Conservation (phyloP, 495 filamentous ascomycete genomes). For the Rhizodiscina lignyota region DNA sequence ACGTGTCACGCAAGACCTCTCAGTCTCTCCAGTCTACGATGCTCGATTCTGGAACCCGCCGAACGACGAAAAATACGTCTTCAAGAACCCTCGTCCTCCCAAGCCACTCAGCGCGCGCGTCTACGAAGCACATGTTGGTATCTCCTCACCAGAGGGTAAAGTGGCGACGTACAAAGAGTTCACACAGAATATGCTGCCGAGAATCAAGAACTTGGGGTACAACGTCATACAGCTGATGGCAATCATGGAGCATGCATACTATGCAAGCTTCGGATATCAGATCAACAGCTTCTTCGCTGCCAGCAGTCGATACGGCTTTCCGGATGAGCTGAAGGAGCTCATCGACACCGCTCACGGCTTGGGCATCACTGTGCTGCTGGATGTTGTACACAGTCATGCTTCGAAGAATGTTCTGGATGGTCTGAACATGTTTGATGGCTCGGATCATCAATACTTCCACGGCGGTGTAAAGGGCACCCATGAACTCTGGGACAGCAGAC, state of each 20-base stretch:
- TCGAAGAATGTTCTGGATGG: slow-evolving; percentile 94
- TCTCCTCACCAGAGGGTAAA: slow-evolving; percentile 76
- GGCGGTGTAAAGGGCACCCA: slow-evolving; percentile 67
- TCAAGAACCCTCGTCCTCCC: slow-evolving; percentile 67
- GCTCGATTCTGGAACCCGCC: slow-evolving; percentile 96
- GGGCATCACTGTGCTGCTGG: slow-evolving; percentile 81
- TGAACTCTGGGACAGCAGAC: slow-evolving; percentile 84
- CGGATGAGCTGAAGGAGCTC: slow-evolving; percentile 91
- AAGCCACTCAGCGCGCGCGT: slow-evolving; percentile 78
- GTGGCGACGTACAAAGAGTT: slow-evolving; percentile 96
- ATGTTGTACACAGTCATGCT: slow-evolving; percentile 95
- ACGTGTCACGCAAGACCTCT: slow-evolving; percentile 84
- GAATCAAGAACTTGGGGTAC: slow-evolving; percentile 83
- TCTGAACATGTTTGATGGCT: slow-evolving; percentile 85
- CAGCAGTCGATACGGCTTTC: slow-evolving; percentile 84
- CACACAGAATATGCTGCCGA: slow-evolving; percentile 75
- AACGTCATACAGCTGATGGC: slow-evolving; percentile 98
- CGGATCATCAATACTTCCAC: slow-evolving; percentile 92
- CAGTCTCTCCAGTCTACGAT: slow-evolving; percentile 79
- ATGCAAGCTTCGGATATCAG: slow-evolving; percentile 97
- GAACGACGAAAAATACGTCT: slow-evolving; percentile 50
- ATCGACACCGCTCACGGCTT: slow-evolving; percentile 88
- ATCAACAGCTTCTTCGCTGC: slow-evolving; percentile 98
- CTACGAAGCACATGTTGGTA: slow-evolving; percentile 96
- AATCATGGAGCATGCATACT: slow-evolving; percentile 98